Conservation (phyloP, 176 grass and related monocot species). For the Ensete ventricosum region DNA sequence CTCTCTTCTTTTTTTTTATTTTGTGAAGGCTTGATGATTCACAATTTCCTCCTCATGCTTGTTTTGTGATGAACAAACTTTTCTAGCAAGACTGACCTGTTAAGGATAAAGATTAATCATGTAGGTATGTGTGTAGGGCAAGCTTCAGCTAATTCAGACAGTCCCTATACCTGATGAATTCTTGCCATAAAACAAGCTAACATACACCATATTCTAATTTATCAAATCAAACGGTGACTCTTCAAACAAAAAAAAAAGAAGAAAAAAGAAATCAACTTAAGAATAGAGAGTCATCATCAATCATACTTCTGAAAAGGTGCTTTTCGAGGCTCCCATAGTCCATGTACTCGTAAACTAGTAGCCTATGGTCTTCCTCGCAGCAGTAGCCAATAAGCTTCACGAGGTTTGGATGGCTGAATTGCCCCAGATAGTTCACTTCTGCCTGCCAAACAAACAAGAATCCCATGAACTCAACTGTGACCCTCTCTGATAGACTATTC, state of each 20-base stretch:
- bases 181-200: background rate
- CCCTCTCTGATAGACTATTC: background rate
- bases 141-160: background rate
- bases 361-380: slow-evolving; percentile 73
- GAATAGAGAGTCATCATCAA: slow-evolving; percentile 21
- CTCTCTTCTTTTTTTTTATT: too few species aligned
- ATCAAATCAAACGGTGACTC: background rate
- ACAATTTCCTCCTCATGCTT: too few species aligned
- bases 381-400: slow-evolving; percentile 96
- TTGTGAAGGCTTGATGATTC: too few species aligned
- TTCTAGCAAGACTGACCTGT: background rate
- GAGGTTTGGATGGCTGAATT: slow-evolving; percentile 85
- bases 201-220: background rate
- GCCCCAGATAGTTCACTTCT: slow-evolving; percentile 94
- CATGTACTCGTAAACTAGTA: slow-evolving; percentile 98
- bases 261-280: background rate
- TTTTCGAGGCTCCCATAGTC: slow-evolving; percentile 91
- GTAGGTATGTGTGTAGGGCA: background rate
- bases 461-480: background rate
- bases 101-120: background rate
- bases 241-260: background rate
- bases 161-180: background rate
- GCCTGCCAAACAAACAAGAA: slow-evolving; percentile 45
- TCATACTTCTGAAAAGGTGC: slow-evolving; percentile 90
- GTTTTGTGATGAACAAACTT: too few species aligned